A percentile compares a stretch with the other conserved stretches of the same genome.
Conservation (phyloP, 139 green algal species). For the Tetraselmis striata region DNA sequence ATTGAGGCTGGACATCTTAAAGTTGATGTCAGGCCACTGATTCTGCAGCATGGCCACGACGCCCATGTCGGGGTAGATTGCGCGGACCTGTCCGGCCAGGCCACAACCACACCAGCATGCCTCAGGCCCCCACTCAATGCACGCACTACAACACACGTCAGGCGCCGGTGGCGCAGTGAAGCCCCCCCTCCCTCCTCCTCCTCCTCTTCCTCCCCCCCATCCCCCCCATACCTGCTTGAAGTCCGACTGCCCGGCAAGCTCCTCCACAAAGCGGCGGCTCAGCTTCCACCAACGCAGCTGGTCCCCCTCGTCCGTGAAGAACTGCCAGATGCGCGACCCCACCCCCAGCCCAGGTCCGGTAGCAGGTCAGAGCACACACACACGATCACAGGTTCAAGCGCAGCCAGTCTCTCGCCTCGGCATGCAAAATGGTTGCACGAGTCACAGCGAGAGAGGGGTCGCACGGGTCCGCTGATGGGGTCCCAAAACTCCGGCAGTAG, state of each 20-base stretch:
- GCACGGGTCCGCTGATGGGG: constrained; percentile 32
- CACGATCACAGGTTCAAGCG: constrained; percentile 11
- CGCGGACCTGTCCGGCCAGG: background rate
- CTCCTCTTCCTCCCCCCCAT: too few species aligned
- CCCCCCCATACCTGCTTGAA: background rate
- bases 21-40: constrained; percentile 64
- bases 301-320: constrained; percentile 81
- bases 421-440: too few species aligned
- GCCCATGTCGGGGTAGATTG: constrained; percentile 79
- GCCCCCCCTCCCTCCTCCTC: too few species aligned
- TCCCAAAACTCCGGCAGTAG: constrained; percentile 88
- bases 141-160: background rate
- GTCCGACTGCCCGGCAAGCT: constrained; percentile 21
- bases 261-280: constrained; percentile 62
- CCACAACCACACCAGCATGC: background rate
- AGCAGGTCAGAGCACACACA: background rate
- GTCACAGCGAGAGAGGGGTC: too few species aligned
- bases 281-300: constrained; percentile 78
- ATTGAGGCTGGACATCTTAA: constrained; percentile 64
- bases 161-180: too few species aligned
- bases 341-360: background rate
- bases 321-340: constrained; percentile 54
- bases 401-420: too few species aligned
- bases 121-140: constrained; percentile 7
- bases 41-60: constrained; percentile 85